Evolutionary conservation across 2,329 filamentous ascomycete species (phyloP).

Genomic region (Mycosphaerelloides madeirae): DNA sequence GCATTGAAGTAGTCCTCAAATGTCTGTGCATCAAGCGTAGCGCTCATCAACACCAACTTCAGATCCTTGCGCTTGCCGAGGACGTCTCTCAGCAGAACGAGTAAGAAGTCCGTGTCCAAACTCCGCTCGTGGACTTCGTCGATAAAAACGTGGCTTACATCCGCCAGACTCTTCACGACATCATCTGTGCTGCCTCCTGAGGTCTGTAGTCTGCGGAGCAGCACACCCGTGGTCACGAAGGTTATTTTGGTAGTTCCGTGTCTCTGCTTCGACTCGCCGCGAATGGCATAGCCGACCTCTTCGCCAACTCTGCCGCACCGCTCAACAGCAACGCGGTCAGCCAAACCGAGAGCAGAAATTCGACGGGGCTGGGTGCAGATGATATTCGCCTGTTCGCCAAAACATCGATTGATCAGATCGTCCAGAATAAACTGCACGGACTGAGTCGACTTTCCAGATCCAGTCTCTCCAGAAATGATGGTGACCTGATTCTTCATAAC

Average conservation of each 20-base stretch:
- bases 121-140: slow-evolving; percentile 96
- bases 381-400: slow-evolving; percentile 78
- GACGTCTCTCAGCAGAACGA: slow-evolving; percentile 82
- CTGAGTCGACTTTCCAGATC: slow-evolving; percentile 94
- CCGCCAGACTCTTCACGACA: slow-evolving; percentile 72
- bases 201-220: slow-evolving; percentile 85
- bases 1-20: slow-evolving; percentile 76
- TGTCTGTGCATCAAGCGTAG: slow-evolving; percentile 81
- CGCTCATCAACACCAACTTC: slow-evolving; percentile 92
- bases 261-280: slow-evolving; percentile 77
- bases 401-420: slow-evolving; percentile 70
- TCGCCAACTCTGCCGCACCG: slow-evolving; percentile 75
- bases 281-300: slow-evolving; percentile 87
- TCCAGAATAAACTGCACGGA: slow-evolving; percentile 95
- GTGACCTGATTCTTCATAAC: slow-evolving; percentile 79
- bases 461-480: slow-evolving; percentile 95
- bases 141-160: slow-evolving; percentile 91
- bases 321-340: slow-evolving; percentile 91
- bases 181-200: slow-evolving; percentile 76
- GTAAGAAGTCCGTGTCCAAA: slow-evolving; percentile 87
- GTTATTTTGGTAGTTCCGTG: slow-evolving; percentile 75
- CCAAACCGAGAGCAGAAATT: slow-evolving; percentile 89
- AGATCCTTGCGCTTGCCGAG: slow-evolving; percentile 69
- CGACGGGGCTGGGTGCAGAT: slow-evolving; percentile 92
- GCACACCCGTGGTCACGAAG: slow-evolving; percentile 91